A percentile compares a stretch with the other conserved stretches of the same genome.
These are phyloP conservation scores for Globisporangium apiculatum DNA, from an alignment of 352 stramenopile genomes.

Conservation along the genomic window DNA sequence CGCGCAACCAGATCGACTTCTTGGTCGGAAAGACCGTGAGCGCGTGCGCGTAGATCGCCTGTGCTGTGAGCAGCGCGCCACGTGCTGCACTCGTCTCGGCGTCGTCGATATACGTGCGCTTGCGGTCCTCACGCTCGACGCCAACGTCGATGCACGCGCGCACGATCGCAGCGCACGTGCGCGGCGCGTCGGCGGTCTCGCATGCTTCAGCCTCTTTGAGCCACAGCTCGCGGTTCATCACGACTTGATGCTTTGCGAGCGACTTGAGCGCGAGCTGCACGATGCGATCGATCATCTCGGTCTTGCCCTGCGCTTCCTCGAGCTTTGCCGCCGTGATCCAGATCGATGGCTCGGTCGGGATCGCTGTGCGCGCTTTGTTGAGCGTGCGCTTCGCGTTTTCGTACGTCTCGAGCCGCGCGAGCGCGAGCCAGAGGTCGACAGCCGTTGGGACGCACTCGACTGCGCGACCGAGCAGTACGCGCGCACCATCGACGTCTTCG, in stretches of 20 bases:
- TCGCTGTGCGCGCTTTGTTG: slow-evolving; percentile 91
- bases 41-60: slow-evolving; percentile 92
- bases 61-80: slow-evolving; percentile 87
- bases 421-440: slow-evolving; percentile 97
- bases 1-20: slow-evolving; percentile 94
- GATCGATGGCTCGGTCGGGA: slow-evolving; percentile 95
- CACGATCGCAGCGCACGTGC: slow-evolving; percentile 95
- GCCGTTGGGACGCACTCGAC: slow-evolving; percentile 97
- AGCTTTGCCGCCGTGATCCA: slow-evolving; percentile 99
- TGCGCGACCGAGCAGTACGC: slow-evolving; percentile 93
- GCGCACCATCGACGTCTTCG: slow-evolving; percentile 95
- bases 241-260: slow-evolving; percentile 87
- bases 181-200: slow-evolving; percentile 84
- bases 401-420: slow-evolving; percentile 97
- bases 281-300: slow-evolving; percentile 78
- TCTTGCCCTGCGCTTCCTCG: slow-evolving; percentile 95
- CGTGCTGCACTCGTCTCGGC: slow-evolving; percentile 88
- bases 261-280: slow-evolving; percentile 81
- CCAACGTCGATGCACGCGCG: slow-evolving; percentile 91
- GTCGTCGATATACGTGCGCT: slow-evolving; percentile 97
- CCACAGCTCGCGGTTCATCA: slow-evolving; percentile 95
- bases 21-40: slow-evolving; percentile 88
- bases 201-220: slow-evolving; percentile 94
- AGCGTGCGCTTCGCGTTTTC: slow-evolving; percentile 97
- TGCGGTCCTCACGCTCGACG: slow-evolving; percentile 94